Evolutionary conservation across 208 protist species (phyloP).

Genomic region (Trypanosoma mega): DNA sequence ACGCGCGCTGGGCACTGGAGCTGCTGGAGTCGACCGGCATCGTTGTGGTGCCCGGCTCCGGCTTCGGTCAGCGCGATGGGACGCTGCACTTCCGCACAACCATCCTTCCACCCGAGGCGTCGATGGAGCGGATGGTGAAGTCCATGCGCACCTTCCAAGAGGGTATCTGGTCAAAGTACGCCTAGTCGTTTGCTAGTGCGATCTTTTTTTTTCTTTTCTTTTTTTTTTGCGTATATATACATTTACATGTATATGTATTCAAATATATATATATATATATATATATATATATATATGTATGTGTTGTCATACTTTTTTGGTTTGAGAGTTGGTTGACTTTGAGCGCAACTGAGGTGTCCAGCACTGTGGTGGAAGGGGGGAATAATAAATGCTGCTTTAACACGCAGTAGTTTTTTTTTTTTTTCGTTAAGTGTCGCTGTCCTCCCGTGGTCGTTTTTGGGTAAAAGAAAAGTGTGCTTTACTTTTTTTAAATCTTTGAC

Average conservation of each 20-base stretch:
- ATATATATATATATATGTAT: too few relatives aligned
- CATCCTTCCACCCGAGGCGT: conserved; percentile 96
- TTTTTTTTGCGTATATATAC: conserved; percentile 5
- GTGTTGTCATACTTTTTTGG: not conserved
- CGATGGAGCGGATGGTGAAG: conserved; percentile 91
- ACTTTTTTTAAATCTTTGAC: too few relatives aligned
- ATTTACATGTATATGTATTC: not conserved
- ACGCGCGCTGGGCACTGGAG: conserved; percentile 95
- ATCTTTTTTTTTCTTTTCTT: conserved; percentile 9
- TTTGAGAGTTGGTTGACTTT: too few relatives aligned
- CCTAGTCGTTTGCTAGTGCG: not conserved
- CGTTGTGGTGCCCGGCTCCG: conserved; percentile 94
- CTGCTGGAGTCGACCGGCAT: conserved; percentile 96
- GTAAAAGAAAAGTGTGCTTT: too few relatives aligned
- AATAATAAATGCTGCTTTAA: too few relatives aligned
- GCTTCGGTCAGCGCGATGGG: conserved; percentile 94
- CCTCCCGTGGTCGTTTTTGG: too few relatives aligned
- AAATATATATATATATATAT: too few relatives aligned
- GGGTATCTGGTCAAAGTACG: conserved; percentile 55
- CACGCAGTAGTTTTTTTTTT: too few relatives aligned
- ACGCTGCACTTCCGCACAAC: conserved; percentile 99
- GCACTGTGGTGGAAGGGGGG: too few relatives aligned
- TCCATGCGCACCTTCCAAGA: conserved; percentile 69
- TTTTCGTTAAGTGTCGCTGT: too few relatives aligned
- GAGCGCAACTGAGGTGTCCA: too few relatives aligned